A percentile compares a stretch with the other conserved stretches of the same genome.
These are phyloP conservation scores for Lipomyces orientalis DNA, from an alignment of 805 yeast species.

Conservation along the genomic window DNA sequence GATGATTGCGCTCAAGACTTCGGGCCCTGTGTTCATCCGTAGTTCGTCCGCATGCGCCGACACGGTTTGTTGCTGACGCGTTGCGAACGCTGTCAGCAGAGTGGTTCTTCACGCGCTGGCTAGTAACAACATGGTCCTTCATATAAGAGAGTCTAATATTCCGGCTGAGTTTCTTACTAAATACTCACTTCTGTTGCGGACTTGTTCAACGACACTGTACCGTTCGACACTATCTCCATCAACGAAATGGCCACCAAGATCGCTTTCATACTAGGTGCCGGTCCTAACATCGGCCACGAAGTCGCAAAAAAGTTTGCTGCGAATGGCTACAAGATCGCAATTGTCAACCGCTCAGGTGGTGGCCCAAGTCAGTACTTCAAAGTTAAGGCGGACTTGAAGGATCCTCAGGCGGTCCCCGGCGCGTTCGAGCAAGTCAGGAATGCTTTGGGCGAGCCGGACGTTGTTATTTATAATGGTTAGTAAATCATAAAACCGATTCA, in stretches of 20 bases:
- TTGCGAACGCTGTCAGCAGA: too few species aligned
- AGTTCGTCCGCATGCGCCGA: too few species aligned
- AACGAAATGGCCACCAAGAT: conserved; percentile 7
- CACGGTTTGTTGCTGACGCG: too few species aligned
- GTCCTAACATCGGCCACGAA: conserved; percentile 6
- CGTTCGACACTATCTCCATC: too few species aligned
- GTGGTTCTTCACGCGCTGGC: too few species aligned
- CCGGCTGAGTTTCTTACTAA: too few species aligned
- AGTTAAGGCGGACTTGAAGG: conserved; percentile 2
- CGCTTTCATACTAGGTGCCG: background rate
- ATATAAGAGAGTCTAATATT: too few species aligned
- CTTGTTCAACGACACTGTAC: too few species aligned
- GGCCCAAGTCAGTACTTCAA: background rate
- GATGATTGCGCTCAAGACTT: too few species aligned
- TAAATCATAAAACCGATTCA: background rate
- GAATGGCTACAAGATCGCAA: background rate
- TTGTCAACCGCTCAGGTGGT: background rate
- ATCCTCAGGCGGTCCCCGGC: background rate
- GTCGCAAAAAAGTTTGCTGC: background rate
- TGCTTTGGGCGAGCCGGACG: conserved; percentile 3
- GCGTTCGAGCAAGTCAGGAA: conserved; percentile 1
- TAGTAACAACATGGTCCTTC: too few species aligned
- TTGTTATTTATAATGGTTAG: conserved; percentile 1
- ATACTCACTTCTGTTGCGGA: too few species aligned
- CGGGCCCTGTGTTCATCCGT: too few species aligned